phyloP scores from a whole-genome alignment of 1,284 basidiomycete species.

The Sanguinoderma infundibulare region DNA sequence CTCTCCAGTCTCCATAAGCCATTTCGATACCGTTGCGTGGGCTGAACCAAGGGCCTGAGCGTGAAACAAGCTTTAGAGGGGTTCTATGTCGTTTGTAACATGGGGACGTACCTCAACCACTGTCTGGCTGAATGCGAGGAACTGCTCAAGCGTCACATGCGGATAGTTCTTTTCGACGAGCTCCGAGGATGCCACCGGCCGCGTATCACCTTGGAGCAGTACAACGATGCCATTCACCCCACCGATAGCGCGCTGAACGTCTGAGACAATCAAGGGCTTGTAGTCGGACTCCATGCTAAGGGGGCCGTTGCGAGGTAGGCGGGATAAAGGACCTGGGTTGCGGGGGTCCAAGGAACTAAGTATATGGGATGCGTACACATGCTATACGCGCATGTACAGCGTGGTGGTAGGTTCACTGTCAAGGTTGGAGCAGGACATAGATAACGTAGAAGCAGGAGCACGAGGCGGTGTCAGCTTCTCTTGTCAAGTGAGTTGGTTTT shows the following conservation, averaged over 20 bases:
- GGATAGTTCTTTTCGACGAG: constrained; percentile 10
- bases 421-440: not conserved
- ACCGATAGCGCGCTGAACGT: constrained; percentile 4
- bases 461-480: not conserved
- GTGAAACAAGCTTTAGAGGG: no score
- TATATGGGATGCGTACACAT: not conserved
- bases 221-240: constrained; percentile 7
- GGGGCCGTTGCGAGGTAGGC: not conserved
- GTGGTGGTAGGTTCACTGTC: not conserved
- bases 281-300: not conserved
- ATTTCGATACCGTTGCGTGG: not conserved
- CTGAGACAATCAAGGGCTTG: constrained; percentile 1
- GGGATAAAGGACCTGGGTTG: not conserved
- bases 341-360: not conserved
- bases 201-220: constrained; percentile 1
- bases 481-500: not conserved
- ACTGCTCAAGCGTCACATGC: constrained; percentile 2
- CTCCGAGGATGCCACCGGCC: not conserved
- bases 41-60: not conserved
- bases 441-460: not conserved
- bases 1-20: constrained; percentile 6
- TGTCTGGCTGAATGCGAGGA: not conserved
- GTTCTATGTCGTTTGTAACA: not conserved
- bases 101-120: constrained; percentile 1
- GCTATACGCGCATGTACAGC: constrained; percentile 8